These are phyloP conservation scores for Ogataea degrootiae DNA, from an alignment of 805 yeast genomes.

Conservation along the genomic window DNA sequence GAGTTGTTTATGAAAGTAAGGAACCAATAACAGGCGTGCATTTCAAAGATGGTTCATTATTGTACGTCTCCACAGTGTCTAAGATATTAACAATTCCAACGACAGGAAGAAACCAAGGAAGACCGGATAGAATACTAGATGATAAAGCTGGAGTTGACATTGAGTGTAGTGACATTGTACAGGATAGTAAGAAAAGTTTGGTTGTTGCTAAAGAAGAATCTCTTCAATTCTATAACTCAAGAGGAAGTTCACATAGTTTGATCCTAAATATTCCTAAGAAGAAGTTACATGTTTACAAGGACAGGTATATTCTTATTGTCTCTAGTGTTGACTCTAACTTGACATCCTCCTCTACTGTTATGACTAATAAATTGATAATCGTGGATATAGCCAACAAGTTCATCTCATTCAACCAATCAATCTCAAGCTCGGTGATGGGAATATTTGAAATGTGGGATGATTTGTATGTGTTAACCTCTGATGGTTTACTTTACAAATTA, in stretches of 20 bases:
- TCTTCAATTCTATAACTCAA: constrained; percentile 55
- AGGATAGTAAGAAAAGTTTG: constrained; percentile 30
- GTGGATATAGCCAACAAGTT: constrained; percentile 68
- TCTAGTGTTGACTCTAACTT: constrained; percentile 40
- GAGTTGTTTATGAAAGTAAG: constrained; percentile 64
- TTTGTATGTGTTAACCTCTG: constrained; percentile 59
- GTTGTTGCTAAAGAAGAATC: constrained; percentile 64
- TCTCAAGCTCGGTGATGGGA: constrained; percentile 61
- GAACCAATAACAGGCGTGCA: constrained; percentile 81
- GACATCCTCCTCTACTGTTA: constrained; percentile 17
- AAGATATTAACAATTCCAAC: constrained; percentile 69
- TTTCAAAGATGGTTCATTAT: constrained; percentile 47
- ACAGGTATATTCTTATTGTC: constrained; percentile 54
- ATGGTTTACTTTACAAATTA: constrained; percentile 67
- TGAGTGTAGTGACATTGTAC: constrained; percentile 39
- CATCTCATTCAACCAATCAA: constrained; percentile 61
- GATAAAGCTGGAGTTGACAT: constrained; percentile 45
- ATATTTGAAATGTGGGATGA: constrained; percentile 54
- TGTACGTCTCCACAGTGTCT: constrained; percentile 73
- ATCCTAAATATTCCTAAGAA: constrained; percentile 55
- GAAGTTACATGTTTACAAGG: constrained; percentile 38
- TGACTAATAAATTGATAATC: constrained; percentile 55
- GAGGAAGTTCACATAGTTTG: constrained; percentile 50
- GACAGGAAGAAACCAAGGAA: constrained; percentile 71
- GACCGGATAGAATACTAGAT: constrained; percentile 46